Base-by-base conservation (phyloP, 345 rosid species). In the Psidium friedrichsthalianum region DNA sequence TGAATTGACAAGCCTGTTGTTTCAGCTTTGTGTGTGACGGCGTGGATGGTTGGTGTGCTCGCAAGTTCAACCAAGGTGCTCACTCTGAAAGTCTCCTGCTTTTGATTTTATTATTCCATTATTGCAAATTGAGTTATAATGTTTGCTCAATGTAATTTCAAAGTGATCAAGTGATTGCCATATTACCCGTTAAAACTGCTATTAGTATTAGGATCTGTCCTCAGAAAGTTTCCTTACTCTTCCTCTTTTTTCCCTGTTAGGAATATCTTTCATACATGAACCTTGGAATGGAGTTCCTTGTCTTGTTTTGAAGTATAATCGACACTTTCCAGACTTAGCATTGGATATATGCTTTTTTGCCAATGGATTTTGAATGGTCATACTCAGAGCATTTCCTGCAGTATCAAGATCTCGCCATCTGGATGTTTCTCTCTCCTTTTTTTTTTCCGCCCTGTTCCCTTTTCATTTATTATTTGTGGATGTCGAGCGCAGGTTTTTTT, bases 31-130 rank as follows among this genome's bases (percentile, higher is more conserved):
- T 95, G 29, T 97, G 98, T 86, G 99, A 97, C 86, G 98, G 94
- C 56, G 87, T 95, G 54, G 99, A 97, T 88, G 98, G 98, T 64
- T 96, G 98, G 98, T 94, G 95, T 85, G 98, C 99, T 83, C 98
- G 98, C 82, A 97, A 93, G 90, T 95, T 95, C 89, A 94, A 97
- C 88, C 99, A 97, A 94, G 97, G 98, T 95, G 85, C 82, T 42
- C 51, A 54, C 14, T 57, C 29, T 29, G 29, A 22, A 15, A 51
- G 57, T 36, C 47, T 82, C 44, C 44, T 82, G 53, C 8, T 69
- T 69, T 18, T 32, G 12, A 8, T 36, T 64, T 69, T 18, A 69
- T 64, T 32, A 8, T 64, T 64, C 44, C 78, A 64, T 32, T 32
- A 16, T 32, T 69, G 78, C 78, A 32, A 32, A 16, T 69, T 18